Conservation (phyloP, 2,329 filamentous ascomycete species). For the Pseudogymnoascus sp. region DNA sequence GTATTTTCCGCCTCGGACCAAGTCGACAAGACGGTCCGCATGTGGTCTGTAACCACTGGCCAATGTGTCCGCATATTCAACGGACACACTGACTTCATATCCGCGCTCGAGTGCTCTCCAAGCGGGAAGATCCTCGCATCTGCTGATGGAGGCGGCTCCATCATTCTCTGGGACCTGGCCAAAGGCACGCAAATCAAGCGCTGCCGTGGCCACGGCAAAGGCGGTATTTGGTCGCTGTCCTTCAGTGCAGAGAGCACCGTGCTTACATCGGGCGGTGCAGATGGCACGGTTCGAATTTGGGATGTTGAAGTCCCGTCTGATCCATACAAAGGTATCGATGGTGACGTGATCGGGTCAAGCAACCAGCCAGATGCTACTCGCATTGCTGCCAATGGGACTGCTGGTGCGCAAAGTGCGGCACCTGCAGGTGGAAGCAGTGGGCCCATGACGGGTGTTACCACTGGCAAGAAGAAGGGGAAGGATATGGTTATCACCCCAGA, state of each 20-base stretch:
- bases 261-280: constrained; percentile 80
- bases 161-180: constrained; percentile 90
- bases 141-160: constrained; percentile 79
- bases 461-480: constrained; percentile 69
- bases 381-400: constrained; percentile 39
- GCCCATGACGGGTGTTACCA: constrained; percentile 21
- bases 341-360: constrained; percentile 31
- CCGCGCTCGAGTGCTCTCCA: constrained; percentile 72
- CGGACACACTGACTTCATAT: constrained; percentile 82
- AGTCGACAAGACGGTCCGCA: constrained; percentile 80
- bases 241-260: constrained; percentile 91
- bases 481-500: constrained; percentile 85
- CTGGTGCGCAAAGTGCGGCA: constrained; percentile 26
- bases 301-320: constrained; percentile 70
- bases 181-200: constrained; percentile 81
- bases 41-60: constrained; percentile 92
- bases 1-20: constrained; percentile 86
- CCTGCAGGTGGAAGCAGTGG: constrained; percentile 26
- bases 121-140: constrained; percentile 88
- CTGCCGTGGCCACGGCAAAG: constrained; percentile 87
- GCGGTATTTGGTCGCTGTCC: constrained; percentile 84
- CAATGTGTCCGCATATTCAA: constrained; percentile 85
- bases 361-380: constrained; percentile 43
- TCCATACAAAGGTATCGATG: constrained; percentile 45
- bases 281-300: constrained; percentile 90